Conservation (phyloP, 305 asterid genomes). For the Ilex paraguariensis region DNA sequence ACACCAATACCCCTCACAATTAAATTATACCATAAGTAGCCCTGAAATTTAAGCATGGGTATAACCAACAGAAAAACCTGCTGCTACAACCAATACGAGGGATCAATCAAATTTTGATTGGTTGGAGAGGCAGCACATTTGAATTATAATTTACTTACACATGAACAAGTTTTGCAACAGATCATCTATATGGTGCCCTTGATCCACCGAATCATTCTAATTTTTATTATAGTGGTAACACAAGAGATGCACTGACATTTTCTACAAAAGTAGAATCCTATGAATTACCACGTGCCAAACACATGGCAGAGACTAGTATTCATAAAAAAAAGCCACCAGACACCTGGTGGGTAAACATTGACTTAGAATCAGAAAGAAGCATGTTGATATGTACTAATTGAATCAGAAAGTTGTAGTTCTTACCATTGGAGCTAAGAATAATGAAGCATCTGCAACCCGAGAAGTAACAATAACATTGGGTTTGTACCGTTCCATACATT, state of each 20-base stretch:
- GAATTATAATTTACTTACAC: too few relatives aligned
- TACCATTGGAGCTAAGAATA: conserved; percentile 95
- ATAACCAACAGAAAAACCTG: not conserved
- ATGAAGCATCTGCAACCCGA: conserved; percentile 95
- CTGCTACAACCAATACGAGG: not conserved
- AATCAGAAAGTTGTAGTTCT: conserved; percentile 1
- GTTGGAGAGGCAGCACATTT: too few relatives aligned
- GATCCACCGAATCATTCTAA: too few relatives aligned
- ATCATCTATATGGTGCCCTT: too few relatives aligned
- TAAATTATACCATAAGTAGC: too few relatives aligned
- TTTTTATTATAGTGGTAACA: not conserved
- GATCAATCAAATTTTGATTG: not conserved
- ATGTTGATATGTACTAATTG: not conserved
- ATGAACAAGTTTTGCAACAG: too few relatives aligned
- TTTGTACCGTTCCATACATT: conserved; percentile 66
- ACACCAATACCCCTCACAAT: too few relatives aligned
- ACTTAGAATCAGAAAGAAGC: conserved; percentile 1
- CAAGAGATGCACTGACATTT: not conserved
- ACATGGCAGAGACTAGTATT: not conserved
- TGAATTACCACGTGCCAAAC: not conserved
- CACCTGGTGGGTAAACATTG: not conserved
- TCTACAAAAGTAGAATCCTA: not conserved
- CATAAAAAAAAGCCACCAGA: not conserved
- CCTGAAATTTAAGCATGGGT: not conserved
- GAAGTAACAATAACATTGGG: conserved; percentile 89